Evolutionary conservation across 1,284 basidiomycete genomes (phyloP).

Genomic region (Boletus mariae): DNA sequence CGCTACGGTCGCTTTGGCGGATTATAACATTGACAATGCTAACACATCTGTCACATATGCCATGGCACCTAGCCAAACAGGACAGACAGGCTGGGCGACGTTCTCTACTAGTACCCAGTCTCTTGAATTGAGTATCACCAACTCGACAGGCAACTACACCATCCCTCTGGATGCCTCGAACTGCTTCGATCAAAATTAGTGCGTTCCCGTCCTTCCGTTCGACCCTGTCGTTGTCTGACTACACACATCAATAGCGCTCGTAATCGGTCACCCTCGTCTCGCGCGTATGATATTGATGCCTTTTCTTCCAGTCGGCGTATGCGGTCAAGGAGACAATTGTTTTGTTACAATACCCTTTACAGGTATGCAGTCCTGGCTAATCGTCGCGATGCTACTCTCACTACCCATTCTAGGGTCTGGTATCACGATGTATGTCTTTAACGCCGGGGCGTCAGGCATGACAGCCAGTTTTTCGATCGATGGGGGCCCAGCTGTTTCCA

Average conservation of each 20-base stretch:
- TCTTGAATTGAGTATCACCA: slow-evolving; percentile 9
- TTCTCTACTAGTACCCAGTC: slow-evolving; percentile 9
- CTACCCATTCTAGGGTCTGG: slow-evolving; percentile 18
- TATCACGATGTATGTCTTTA: slow-evolving; percentile 28
- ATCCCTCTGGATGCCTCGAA: slow-evolving; percentile 17
- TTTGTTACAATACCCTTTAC: slow-evolving; percentile 21
- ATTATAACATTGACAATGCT: slow-evolving; percentile 25
- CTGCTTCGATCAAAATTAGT: slow-evolving; percentile 28
- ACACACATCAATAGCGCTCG: slow-evolving; percentile 10
- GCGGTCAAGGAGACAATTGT: slow-evolving; percentile 16
- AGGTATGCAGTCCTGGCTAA: slow-evolving; percentile 7
- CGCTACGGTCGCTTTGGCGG: slow-evolving; percentile 11
- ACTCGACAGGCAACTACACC: slow-evolving; percentile 22
- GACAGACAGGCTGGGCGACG: slow-evolving; percentile 10
- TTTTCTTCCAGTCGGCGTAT: slow-evolving; percentile 17
- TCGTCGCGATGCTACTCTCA: neutral
- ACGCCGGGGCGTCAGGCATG: slow-evolving; percentile 20
- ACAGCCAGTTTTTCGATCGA: slow-evolving; percentile 24
- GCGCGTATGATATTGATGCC: neutral
- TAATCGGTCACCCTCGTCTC: slow-evolving; percentile 6
- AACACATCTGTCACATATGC: slow-evolving; percentile 19
- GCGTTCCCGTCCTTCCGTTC: slow-evolving; percentile 1
- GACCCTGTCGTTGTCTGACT: slow-evolving; percentile 2
- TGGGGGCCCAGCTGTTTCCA: slow-evolving; percentile 1
- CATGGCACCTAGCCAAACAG: slow-evolving; percentile 13